Evolutionary conservation across 202 grass and related monocot genomes (phyloP).

Genomic region (Tripidium arundinaceum): DNA sequence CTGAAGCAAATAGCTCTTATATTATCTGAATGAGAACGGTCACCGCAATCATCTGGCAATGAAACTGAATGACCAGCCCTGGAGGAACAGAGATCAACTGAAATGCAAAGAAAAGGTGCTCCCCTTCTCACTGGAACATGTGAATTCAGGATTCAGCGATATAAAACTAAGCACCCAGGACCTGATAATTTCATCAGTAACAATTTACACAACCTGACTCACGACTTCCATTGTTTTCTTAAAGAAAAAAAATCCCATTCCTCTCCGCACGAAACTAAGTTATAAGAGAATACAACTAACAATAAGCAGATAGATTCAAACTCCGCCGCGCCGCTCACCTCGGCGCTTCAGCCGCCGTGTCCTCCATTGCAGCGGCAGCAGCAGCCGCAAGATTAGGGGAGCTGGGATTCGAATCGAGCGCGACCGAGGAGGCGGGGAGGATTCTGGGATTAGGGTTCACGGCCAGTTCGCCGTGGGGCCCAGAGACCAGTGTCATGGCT

Average conservation of each 20-base stretch:
- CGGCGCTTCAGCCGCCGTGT: conserved; percentile 45
- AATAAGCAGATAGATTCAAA: conserved; percentile 19
- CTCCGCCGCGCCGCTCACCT: conserved; percentile 49
- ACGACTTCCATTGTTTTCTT: background rate
- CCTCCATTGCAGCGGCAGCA: conserved; percentile 28
- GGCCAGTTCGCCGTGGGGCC: conserved; percentile 3
- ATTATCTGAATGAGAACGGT: conserved; percentile 52
- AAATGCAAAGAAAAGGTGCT: background rate
- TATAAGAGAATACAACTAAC: background rate
- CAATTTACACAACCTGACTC: background rate
- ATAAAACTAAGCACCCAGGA: background rate
- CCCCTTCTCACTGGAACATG: background rate
- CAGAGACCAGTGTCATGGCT: background rate
- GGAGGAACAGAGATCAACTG: conserved; percentile 13
- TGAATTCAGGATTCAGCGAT: background rate
- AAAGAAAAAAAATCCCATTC: background rate
- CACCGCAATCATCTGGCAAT: conserved; percentile 33
- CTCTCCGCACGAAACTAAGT: background rate
- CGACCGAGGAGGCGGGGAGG: too few species aligned
- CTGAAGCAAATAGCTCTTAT: conserved; percentile 67
- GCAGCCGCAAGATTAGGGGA: too few species aligned
- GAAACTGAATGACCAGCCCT: conserved; percentile 44
- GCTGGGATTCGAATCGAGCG: too few species aligned
- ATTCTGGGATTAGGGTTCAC: background rate
- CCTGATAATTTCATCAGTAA: background rate